Evolutionary conservation across 2,329 filamentous ascomycete species (phyloP).

Genomic region (Boeremia lycopersici): DNA sequence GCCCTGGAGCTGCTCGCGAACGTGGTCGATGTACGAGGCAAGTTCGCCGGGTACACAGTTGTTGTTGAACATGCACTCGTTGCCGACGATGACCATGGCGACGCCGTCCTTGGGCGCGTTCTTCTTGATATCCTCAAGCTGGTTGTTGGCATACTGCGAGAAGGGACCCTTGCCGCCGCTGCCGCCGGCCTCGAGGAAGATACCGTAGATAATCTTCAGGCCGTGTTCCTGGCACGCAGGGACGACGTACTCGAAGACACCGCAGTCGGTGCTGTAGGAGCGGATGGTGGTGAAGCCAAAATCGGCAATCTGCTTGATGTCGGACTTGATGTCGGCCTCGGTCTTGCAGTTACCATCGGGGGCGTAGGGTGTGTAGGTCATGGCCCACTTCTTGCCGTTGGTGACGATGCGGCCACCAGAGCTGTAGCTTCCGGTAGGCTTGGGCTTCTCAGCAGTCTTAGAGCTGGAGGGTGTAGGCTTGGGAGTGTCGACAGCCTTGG

Average conservation of each 20-base stretch:
- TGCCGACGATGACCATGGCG: conserved; percentile 82
- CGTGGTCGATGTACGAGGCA: conserved; percentile 69
- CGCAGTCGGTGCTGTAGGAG: conserved; percentile 92
- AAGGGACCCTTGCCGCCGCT: conserved; percentile 50
- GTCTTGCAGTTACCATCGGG: conserved; percentile 52
- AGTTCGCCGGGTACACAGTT: conserved; percentile 70
- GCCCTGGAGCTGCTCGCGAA: conserved; percentile 65
- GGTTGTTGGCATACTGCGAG: conserved; percentile 66
- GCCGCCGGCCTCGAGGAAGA: conserved; percentile 75
- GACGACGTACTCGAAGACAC: conserved; percentile 77
- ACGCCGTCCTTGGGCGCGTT: conserved; percentile 74
- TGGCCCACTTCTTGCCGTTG: conserved; percentile 55
- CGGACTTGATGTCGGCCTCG: conserved; percentile 45
- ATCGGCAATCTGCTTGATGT: conserved; percentile 51
- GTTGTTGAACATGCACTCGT: conserved; percentile 84
- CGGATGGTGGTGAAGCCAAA: conserved; percentile 70
- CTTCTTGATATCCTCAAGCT: conserved; percentile 74
- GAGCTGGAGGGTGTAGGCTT: conserved; percentile 30
- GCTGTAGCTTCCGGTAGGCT: conserved; percentile 36
- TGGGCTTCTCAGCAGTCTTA: conserved; percentile 33
- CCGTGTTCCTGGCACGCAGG: conserved; percentile 68
- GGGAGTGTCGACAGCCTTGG: conserved; percentile 17
- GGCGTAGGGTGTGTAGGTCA: conserved; percentile 58
- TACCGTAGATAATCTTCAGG: conserved; percentile 81
- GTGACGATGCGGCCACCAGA: conserved; percentile 40